Base-by-base conservation (phyloP, 2,329 filamentous ascomycete species). In the Aureobasidium subglaciale region DNA sequence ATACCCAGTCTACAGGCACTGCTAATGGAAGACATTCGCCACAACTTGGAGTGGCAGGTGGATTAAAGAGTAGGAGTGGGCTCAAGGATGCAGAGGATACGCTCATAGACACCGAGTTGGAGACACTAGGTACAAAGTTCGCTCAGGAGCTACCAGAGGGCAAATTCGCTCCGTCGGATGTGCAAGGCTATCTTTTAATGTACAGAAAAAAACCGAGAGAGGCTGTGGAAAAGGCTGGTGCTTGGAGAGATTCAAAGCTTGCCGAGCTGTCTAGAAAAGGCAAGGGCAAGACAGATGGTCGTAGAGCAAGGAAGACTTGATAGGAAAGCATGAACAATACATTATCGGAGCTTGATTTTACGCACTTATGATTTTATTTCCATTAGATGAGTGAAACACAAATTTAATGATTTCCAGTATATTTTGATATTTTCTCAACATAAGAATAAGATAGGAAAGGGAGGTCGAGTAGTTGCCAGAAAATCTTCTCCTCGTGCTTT, bases 171-270 rank as follows among this genome's bases (percentile, higher is more conserved):
- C 78, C 77, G 0, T 77, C 78, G 4, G 75, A 81, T 63, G 71
- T 81, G 29, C 76, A 81, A 62, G 77, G 75, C 11, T 78, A 77
- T 59, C 65, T 82, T 32, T 69, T 81, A 53, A 72, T 70, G 58
- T 66, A 74, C 56, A 78, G 78, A 67, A 76, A 75, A 56, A 72
- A 75, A 49, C 76, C 78, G 4, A 59, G 61, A 13, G 64, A 69
- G 49, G 77, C 78, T 20, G 60, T 80, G 29, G 67, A 67, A 27
- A 67, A 72, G 58, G 71, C 76, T 5, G 65, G 61, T n/a, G 61
- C 55, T 43, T 81, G 77, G 54, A 68, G 50, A 8, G 40, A 35
- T 27, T 10, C 30, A 20, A 50, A 34, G 27, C 13, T 56, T 2
- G 8, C 22, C 3, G 52, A 45, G 32, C 48, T 22, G 20, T 15